These are phyloP conservation scores for Poa annua DNA, from an alignment of 176 grass and related monocot genomes.

Conservation along the genomic window DNA sequence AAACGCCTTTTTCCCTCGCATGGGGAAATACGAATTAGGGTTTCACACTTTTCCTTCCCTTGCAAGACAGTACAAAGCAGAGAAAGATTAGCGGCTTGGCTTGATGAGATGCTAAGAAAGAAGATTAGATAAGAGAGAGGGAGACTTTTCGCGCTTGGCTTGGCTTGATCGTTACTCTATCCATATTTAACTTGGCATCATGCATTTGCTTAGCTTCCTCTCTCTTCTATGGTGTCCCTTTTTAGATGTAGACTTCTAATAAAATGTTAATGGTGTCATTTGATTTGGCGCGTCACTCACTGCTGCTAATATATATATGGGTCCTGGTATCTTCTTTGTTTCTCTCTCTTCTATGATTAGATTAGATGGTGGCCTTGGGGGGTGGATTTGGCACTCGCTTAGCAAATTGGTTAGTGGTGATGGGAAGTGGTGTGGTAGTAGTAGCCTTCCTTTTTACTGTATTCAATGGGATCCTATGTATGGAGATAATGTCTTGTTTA, in stretches of 20 bases:
- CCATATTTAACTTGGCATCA: neutral
- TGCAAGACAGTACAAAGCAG: neutral
- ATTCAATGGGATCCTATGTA: neutral
- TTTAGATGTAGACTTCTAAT: neutral
- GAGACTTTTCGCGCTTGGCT: conserved; percentile 24
- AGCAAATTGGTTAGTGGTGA: conserved; percentile 30
- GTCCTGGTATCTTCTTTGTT: conserved; percentile 12
- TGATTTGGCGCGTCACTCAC: conserved; percentile 21
- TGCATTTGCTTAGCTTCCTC: too few relatives aligned
- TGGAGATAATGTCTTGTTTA: neutral
- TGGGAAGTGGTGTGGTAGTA: neutral
- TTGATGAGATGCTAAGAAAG: conserved; percentile 19
- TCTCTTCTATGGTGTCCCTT: neutral
- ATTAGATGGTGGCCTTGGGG: conserved; percentile 6
- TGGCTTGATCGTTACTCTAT: conserved; percentile 45
- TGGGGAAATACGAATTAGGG: neutral
- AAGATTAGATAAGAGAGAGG: neutral
- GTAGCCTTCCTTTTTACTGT: neutral
- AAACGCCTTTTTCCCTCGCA: neutral
- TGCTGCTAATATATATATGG: conserved; percentile 8
- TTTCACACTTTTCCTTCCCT: neutral
- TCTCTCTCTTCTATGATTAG: conserved; percentile 62
- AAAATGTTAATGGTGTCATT: neutral
- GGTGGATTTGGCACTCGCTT: conserved; percentile 23
- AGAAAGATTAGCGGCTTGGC: neutral